These are phyloP conservation scores for Heliamphora pulchella DNA, from an alignment of 179 eudicot species.

Conservation along the genomic window DNA sequence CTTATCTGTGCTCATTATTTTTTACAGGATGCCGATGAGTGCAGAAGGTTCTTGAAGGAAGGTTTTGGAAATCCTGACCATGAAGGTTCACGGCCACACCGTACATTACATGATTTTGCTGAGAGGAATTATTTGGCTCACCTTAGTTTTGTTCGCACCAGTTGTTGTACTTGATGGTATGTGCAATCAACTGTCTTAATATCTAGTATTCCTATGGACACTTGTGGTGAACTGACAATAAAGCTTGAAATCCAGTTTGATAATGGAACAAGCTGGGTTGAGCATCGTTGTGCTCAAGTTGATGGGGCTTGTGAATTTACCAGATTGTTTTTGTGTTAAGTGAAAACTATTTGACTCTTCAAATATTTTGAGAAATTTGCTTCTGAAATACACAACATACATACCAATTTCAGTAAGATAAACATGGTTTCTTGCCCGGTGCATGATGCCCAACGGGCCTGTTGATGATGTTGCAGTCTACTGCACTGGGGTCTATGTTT, in stretches of 20 bases:
- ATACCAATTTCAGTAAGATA: background rate
- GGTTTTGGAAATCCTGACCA: slow-evolving; percentile 44
- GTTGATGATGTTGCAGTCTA: background rate
- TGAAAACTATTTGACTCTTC: background rate
- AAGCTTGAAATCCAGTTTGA: background rate
- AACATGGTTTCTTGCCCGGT: background rate
- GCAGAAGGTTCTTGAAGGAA: slow-evolving; percentile 59
- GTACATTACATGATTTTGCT: slow-evolving; percentile 90
- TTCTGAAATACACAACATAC: background rate
- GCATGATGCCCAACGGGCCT: background rate
- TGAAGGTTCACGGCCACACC: slow-evolving; percentile 51
- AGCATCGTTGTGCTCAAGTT: background rate
- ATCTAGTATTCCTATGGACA: background rate
- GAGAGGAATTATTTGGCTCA: slow-evolving; percentile 75
- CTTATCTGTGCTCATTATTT: background rate
- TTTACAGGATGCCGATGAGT: slow-evolving; percentile 63
- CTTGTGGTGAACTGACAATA: background rate
- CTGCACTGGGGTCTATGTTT: background rate
- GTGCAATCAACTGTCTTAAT: background rate
- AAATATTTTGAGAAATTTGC: background rate
- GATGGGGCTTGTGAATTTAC: slow-evolving; percentile 1
- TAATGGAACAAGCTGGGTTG: background rate
- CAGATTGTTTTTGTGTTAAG: background rate
- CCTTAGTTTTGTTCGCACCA: slow-evolving; percentile 55
- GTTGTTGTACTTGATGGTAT: slow-evolving; percentile 27